Evolutionary conservation across 306 rosid species (phyloP), one percentile per base, ranked within the genome.

Genomic region (Calophaca sinica): DNA sequence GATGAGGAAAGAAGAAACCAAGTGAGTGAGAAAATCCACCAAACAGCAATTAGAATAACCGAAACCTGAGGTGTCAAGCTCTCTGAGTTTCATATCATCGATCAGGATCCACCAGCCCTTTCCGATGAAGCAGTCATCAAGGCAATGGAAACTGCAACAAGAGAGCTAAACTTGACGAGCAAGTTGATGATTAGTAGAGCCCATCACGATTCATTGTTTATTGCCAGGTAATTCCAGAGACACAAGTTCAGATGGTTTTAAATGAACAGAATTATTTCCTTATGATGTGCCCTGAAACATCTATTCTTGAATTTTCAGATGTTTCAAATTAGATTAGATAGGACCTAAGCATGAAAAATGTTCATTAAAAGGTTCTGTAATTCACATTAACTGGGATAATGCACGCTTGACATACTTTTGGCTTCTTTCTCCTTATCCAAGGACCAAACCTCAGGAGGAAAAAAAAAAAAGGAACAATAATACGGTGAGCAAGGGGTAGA

Each of bases 101-200:
- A 94, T 80, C 97, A 94, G 85, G 97, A 94, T 82, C 98, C 97
- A 53, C 98, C 97, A 4, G 89, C 97, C 52, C 88, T 82, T 63
- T 90, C 97, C 60, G 89, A 87, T 6, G 85, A 79, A 68, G 83
- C 84, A 62, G 83, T 94, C 79, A 48, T 86, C 50, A 82, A 81
- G 74, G 96, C 92, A 12, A 84, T 91, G 96, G 84, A 87, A 72
- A 82, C 84, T 83, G 87, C 97, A 48, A 79, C 97, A 53, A 82
- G 76, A 70, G 97, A 87, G 80, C 86, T 91, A 39, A 88, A 90
- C 79, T 88, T 94, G 74, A 77, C 93, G 0, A 88, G 87, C 96
- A 94, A 94, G 79, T 76, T 87, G 70, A 91, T 94, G 96, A 94
- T 91, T 59, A 91, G 98, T 75, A 83, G 98, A 82, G 98, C 98